phyloP scores from a whole-genome alignment of 179 eudicot species.

The Spinacia oleracea region DNA sequence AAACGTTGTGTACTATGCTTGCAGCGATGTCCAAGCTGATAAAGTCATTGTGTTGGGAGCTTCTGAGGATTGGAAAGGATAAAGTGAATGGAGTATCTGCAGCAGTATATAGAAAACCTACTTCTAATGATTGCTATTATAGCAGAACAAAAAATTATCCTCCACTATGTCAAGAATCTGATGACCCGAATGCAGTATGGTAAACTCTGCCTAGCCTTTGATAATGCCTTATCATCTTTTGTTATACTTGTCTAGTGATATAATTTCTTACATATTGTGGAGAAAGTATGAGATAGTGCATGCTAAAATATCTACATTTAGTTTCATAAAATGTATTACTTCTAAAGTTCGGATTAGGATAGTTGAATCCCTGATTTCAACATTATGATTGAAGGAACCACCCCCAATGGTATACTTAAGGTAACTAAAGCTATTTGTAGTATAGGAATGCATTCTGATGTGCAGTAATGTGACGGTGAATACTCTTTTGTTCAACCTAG shows the following conservation, averaged over 20 bases:
- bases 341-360: background rate
- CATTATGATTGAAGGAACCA: background rate
- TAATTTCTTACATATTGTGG: background rate
- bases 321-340: background rate
- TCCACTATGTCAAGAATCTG: constrained; percentile 47
- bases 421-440: background rate
- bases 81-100: constrained; percentile 38
- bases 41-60: constrained; percentile 54
- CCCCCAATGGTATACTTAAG: background rate
- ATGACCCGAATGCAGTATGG: constrained; percentile 46
- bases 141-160: constrained; percentile 34
- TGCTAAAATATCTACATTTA: background rate
- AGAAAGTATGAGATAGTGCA: background rate
- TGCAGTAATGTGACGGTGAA: background rate
- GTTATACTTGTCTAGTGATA: background rate
- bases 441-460: background rate
- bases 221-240: background rate
- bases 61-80: constrained; percentile 43
- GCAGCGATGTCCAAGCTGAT: constrained; percentile 51
- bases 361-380: background rate
- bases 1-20: constrained; percentile 4
- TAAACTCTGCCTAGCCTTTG: constrained; percentile 15
- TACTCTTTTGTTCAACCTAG: background rate
- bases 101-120: constrained; percentile 48
- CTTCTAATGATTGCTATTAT: constrained; percentile 46